Percentiles rank a stretch among this genome's conserved stretches.
Evolutionary conservation across 1,284 basidiomycete genomes (phyloP).

Genomic region (Caloboletus firmus): DNA sequence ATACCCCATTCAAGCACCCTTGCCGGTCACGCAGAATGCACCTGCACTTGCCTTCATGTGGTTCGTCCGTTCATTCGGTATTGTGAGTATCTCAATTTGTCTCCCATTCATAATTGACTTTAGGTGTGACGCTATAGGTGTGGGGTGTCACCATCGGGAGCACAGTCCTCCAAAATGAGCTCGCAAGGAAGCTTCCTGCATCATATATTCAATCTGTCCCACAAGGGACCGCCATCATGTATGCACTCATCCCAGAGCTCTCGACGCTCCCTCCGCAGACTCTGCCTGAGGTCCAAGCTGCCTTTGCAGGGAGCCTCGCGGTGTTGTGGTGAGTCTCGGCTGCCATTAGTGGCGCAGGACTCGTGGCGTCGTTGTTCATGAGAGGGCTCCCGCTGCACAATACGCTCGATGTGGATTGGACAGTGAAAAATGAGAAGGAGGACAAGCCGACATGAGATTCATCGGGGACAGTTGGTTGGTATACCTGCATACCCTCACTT

Average conservation of each 20-base stretch:
- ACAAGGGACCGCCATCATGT: slow-evolving; percentile 6
- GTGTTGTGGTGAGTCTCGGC: slow-evolving; percentile 9
- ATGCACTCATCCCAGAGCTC: slow-evolving; percentile 14
- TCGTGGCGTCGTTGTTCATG: slow-evolving; percentile 12
- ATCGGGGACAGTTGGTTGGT: too few species aligned
- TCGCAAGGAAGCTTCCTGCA: slow-evolving; percentile 24
- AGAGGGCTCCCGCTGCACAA: background rate
- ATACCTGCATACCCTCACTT: background rate
- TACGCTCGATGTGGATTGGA: slow-evolving; percentile 7
- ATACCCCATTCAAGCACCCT: slow-evolving; percentile 38
- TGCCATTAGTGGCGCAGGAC: background rate
- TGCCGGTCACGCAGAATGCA: slow-evolving; percentile 34
- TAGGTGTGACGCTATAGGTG: slow-evolving; percentile 16
- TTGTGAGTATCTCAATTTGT: background rate
- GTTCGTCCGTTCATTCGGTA: slow-evolving; percentile 35
- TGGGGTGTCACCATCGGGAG: slow-evolving; percentile 36
- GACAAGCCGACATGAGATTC: background rate
- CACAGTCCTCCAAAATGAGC: slow-evolving; percentile 35
- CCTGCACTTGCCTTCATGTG: slow-evolving; percentile 34
- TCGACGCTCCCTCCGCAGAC: background rate
- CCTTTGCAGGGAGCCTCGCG: slow-evolving; percentile 12
- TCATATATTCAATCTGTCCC: slow-evolving; percentile 16
- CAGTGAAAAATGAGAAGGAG: background rate
- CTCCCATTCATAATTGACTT: background rate
- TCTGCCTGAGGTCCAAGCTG: background rate